These are phyloP conservation scores for Euphorbia lathyris DNA, from an alignment of 345 rosid species.

Conservation along the genomic window DNA sequence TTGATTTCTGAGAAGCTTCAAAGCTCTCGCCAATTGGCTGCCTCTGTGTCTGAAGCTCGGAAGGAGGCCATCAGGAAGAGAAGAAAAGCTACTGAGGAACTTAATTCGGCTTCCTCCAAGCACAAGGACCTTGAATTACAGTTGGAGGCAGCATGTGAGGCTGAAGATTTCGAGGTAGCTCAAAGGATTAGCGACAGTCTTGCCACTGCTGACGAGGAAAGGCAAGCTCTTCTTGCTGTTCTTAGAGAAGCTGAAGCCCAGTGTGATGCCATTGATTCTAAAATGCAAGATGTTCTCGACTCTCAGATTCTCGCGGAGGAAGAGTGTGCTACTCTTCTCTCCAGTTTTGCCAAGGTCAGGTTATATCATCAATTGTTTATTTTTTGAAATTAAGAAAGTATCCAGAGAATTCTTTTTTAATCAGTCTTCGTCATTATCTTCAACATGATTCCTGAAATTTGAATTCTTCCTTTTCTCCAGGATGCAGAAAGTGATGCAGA, in stretches of 20 bases:
- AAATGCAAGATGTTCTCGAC: constrained; percentile 54
- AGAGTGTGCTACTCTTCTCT: constrained; percentile 64
- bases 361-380: background rate
- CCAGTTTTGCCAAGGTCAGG: constrained; percentile 51
- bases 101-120: constrained; percentile 46
- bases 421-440: too few relatives aligned
- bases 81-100: constrained; percentile 59
- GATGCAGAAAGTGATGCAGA: constrained; percentile 59
- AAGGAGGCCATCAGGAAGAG: constrained; percentile 58
- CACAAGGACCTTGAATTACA: constrained; percentile 56
- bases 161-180: constrained; percentile 83
- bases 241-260: constrained; percentile 62
- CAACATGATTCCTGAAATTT: background rate
- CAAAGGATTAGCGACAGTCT: constrained; percentile 72
- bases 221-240: constrained; percentile 39
- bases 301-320: constrained; percentile 68
- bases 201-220: constrained; percentile 51
- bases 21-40: constrained; percentile 45
- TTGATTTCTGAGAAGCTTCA: constrained; percentile 51
- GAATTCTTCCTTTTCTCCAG: constrained; percentile 26
- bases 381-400: background rate
- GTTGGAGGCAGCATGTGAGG: constrained; percentile 77
- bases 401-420: background rate
- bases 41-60: constrained; percentile 51
- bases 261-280: constrained; percentile 55